Evolutionary conservation across 2,329 filamentous ascomycete species (phyloP), one percentile per base, ranked within the genome.

Genomic region (Blastomyces parvus): DNA sequence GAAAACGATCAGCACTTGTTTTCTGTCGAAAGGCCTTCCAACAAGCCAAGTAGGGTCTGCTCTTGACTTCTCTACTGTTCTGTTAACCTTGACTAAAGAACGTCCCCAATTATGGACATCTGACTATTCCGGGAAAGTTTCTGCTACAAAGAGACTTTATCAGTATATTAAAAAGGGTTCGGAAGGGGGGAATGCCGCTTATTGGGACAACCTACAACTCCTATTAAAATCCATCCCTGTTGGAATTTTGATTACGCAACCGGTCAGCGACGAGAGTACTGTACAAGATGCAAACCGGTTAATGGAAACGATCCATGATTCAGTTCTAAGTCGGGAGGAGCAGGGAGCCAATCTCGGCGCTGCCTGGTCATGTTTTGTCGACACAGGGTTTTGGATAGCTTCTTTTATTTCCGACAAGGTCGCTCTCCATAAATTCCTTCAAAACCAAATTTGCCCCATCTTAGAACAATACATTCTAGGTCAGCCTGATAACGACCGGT

Each of bases 81-180:
- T 97, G 59, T 80, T 85, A 11, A 79, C 81, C 13, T 76, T 97
- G 62, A 93, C 91, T 0, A 76, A 78, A 38, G 73, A 74, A 14
- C 82, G 86, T 59, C 86, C 90, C 0, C 81, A 85, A 19, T 79
- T 92, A 11, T 99, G 94, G 94, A 87, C 86, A 0, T 80, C 80
- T 5, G 78, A 84, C 62, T 86, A 86, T 72, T 79, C 76, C 36
- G 82, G 80, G 57, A 87, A 86, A 71, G 83, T 82, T 38, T 72
- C 81, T 8, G 83, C 74, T 64, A 81, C 76, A 65, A 84, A 79
- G 64, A 77, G 87, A 27, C 75, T 99, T 3, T 83, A 84, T 59
- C 79, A 85, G 9, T 94, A 95, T 68, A 79, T 97, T 7, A 86
- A 89, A 66, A 89, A 87, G 69, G 93, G 94, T 2, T 96, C 93